Conservation (phyloP, 176 grass and related monocot species). For the Poa annua region DNA sequence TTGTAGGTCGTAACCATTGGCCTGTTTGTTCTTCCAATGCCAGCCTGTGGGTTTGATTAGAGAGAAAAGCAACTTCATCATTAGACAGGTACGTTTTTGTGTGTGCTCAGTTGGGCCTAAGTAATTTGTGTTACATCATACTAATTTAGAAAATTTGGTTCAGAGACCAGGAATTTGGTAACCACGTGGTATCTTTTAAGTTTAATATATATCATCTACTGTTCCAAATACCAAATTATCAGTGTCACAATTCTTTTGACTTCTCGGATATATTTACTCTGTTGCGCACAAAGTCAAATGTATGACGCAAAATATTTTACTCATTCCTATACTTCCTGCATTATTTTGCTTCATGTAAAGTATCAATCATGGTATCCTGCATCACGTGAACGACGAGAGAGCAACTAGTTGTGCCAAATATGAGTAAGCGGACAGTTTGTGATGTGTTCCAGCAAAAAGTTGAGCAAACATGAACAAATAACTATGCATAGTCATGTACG, state of each 20-base stretch:
- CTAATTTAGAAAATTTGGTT: no score
- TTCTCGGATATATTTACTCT: conserved; percentile 31
- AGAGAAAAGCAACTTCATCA: conserved; percentile 79
- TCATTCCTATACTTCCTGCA: background rate
- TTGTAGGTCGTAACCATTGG: conserved; percentile 3
- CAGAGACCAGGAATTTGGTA: no score
- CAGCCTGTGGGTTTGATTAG: conserved; percentile 77
- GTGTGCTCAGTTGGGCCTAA: conserved; percentile 13
- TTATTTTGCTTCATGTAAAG: background rate
- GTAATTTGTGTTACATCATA: background rate
- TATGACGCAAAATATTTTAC: background rate
- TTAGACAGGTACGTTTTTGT: conserved; percentile 67
- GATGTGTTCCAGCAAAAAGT: background rate
- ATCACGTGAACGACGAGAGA: no score
- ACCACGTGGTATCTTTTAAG: no score
- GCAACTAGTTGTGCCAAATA: conserved; percentile 5
- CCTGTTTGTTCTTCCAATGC: conserved; percentile 41
- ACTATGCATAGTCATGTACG: background rate
- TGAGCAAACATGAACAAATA: background rate
- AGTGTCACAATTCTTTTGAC: background rate
- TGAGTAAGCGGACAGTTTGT: background rate
- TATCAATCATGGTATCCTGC: conserved; percentile 14
- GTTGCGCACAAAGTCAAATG: background rate
- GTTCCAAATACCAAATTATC: background rate
- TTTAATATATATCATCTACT: no score